Conservation (phyloP, 768 basidiomycete species). For the Boletales sp. region DNA sequence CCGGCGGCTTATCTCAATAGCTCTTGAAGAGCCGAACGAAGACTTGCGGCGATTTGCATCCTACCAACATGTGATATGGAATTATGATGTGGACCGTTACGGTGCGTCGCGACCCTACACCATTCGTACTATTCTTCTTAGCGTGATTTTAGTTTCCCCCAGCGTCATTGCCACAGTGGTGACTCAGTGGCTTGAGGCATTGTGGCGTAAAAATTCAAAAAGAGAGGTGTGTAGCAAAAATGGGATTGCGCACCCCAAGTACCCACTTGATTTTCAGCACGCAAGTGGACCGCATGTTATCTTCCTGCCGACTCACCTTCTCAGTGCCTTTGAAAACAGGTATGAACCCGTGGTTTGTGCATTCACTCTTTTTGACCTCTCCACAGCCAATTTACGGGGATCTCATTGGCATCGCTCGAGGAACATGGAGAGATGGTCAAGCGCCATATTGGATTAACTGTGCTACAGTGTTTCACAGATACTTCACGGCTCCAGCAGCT, state of each 20-base stretch:
- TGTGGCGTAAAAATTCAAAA: slow-evolving; percentile 38
- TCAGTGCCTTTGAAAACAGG: slow-evolving; percentile 39
- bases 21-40: slow-evolving; percentile 30
- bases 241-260: background rate
- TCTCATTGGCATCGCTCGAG: slow-evolving; percentile 38
- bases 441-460: slow-evolving; percentile 35
- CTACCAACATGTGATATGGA: slow-evolving; percentile 61
- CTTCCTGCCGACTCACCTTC: slow-evolving; percentile 42
- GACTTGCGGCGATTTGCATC: slow-evolving; percentile 45
- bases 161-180: slow-evolving; percentile 34
- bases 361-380: background rate
- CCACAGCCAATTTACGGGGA: slow-evolving; percentile 39
- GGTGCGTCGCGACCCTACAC: slow-evolving; percentile 31
- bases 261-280: slow-evolving; percentile 14
- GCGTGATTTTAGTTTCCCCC: slow-evolving; percentile 26
- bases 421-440: slow-evolving; percentile 37
- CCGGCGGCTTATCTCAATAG: slow-evolving; percentile 38
- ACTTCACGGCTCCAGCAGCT: slow-evolving; percentile 43
- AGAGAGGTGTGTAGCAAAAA: slow-evolving; percentile 6
- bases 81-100: slow-evolving; percentile 32
- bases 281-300: slow-evolving; percentile 39
- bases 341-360: slow-evolving; percentile 17
- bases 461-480: slow-evolving; percentile 38
- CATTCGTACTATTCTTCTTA: background rate
- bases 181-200: slow-evolving; percentile 47